Conservation (phyloP, 2,329 filamentous ascomycete genomes). For the Neopestalotiopsis sp. region DNA sequence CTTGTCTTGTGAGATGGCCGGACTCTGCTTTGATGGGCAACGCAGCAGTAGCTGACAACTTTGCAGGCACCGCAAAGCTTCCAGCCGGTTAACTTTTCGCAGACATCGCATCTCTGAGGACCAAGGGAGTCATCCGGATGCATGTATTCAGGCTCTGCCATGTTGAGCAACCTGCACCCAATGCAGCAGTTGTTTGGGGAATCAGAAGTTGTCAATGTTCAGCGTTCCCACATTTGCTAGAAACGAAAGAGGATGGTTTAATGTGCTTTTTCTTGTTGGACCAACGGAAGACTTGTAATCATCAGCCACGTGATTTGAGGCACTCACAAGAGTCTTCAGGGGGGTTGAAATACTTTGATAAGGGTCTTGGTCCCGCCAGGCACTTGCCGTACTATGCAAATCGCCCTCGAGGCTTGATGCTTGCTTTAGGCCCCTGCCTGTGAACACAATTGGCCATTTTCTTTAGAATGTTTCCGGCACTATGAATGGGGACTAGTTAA, state of each 20-base stretch:
- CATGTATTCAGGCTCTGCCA: not conserved
- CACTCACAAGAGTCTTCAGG: too few species aligned
- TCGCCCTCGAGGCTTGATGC: too few species aligned
- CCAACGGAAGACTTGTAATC: not conserved
- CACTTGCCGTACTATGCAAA: too few species aligned
- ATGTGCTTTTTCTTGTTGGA: not conserved
- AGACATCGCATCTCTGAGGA: not conserved
- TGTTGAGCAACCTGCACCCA: not conserved
- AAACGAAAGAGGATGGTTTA: not conserved
- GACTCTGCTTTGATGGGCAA: conserved; percentile 47
- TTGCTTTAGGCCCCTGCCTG: too few species aligned
- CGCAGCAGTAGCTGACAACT: conserved; percentile 50
- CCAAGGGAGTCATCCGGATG: not conserved
- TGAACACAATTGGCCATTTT: too few species aligned
- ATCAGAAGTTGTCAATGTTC: not conserved
- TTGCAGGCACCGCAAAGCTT: conserved; percentile 48
- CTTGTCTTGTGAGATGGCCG: conserved; percentile 42
- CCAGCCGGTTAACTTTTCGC: conserved; percentile 23
- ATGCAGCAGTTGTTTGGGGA: not conserved
- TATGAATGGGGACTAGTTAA: too few species aligned
- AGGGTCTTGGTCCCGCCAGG: too few species aligned
- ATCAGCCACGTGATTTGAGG: too few species aligned
- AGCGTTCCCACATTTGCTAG: not conserved
- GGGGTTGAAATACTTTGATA: too few species aligned
- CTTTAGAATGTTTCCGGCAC: too few species aligned